Conservation (phyloP, 345 rosid genomes). For the Sapria himalayana region DNA sequence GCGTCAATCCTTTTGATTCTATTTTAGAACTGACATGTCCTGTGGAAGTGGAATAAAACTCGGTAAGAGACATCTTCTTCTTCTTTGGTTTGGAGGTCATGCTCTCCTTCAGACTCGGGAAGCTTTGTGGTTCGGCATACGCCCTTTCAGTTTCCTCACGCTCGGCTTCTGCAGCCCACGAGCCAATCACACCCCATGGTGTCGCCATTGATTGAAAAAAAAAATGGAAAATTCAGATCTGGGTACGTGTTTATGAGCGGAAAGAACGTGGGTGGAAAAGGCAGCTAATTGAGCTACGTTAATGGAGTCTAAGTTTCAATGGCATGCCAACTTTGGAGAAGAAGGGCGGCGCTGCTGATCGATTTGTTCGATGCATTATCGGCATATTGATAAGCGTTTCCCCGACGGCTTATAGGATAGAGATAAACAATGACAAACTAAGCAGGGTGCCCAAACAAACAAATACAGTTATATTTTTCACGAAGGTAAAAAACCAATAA, state of each 20-base stretch:
- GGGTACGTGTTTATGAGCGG: constrained; percentile 2
- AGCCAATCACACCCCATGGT: constrained; percentile 62
- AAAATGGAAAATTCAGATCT: background rate
- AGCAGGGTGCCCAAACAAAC: no score
- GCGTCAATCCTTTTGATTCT: constrained; percentile 30
- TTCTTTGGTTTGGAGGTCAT: constrained; percentile 49
- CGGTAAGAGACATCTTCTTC: constrained; percentile 59
- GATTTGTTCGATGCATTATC: no score
- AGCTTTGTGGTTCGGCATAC: constrained; percentile 27
- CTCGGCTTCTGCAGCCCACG: constrained; percentile 96
- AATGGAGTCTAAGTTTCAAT: constrained; percentile 49
- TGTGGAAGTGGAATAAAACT: constrained; percentile 22
- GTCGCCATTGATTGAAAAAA: constrained; percentile 25
- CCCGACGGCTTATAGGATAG: no score
- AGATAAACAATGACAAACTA: no score
- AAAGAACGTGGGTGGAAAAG: no score
- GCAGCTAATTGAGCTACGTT: constrained; percentile 32
- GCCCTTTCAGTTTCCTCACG: constrained; percentile 43
- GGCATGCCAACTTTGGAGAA: constrained; percentile 22
- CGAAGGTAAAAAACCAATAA: no score
- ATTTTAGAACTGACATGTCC: constrained; percentile 7
- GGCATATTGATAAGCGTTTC: no score
- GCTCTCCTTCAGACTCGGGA: constrained; percentile 67
- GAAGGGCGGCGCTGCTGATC: no score
- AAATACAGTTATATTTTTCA: no score